A percentile compares a stretch with the other conserved stretches of the same genome.
These are phyloP conservation scores for Sanguinoderma infundibulare DNA, from an alignment of 1,284 basidiomycete genomes.

Conservation along the genomic window DNA sequence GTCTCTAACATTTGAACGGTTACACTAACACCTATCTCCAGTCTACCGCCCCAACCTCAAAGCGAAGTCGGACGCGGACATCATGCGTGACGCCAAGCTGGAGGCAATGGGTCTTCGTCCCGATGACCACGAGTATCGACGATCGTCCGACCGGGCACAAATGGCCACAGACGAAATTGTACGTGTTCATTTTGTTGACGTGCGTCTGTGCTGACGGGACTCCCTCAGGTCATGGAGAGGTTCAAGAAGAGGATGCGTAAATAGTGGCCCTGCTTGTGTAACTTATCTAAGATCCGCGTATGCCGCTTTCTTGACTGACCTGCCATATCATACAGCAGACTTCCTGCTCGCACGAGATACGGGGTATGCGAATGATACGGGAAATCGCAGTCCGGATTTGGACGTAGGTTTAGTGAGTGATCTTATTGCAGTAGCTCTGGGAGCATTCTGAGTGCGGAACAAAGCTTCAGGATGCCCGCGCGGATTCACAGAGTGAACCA, in stretches of 20 bases:
- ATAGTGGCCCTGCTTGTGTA: constrained; percentile 31
- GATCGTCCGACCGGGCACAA: constrained; percentile 63
- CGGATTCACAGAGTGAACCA: too few species aligned
- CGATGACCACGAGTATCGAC: constrained; percentile 51
- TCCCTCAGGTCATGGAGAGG: constrained; percentile 76
- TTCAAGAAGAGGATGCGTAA: constrained; percentile 89
- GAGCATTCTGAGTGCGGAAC: too few species aligned
- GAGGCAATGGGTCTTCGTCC: constrained; percentile 79
- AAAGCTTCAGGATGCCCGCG: too few species aligned
- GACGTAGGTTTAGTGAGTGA: too few species aligned
- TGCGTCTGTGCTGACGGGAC: not conserved
- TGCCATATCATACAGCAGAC: not conserved
- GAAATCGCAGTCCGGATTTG: too few species aligned
- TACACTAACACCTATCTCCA: constrained; percentile 35
- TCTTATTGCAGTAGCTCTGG: too few species aligned
- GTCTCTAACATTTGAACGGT: not conserved
- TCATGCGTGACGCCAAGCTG: constrained; percentile 82
- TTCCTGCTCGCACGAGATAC: not conserved
- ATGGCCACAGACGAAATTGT: constrained; percentile 93
- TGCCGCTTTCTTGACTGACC: not conserved
- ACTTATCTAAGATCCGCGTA: constrained; percentile 2
- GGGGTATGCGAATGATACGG: too few species aligned
- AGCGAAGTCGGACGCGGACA: constrained; percentile 84
- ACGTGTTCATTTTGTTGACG: constrained; percentile 33
- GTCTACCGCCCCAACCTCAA: constrained; percentile 84